Percentiles rank a stretch among this genome's conserved stretches.
Evolutionary conservation across 2,329 filamentous ascomycete species (phyloP).

Genomic region (Botrytis squamosa): DNA sequence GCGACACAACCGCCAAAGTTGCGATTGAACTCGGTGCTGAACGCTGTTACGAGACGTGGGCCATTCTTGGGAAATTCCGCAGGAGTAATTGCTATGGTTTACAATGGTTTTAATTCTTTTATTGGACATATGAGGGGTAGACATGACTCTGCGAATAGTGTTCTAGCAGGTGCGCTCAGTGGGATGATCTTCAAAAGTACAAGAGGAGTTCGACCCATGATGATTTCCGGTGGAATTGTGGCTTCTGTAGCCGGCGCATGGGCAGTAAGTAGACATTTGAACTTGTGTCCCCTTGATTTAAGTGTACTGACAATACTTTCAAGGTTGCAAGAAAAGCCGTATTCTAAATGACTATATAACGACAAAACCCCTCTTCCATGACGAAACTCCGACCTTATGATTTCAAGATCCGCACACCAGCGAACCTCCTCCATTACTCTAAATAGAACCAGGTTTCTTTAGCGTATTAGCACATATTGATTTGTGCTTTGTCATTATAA

Average conservation of each 20-base stretch:
- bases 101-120: slow-evolving; percentile 88
- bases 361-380: neutral
- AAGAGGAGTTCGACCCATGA: slow-evolving; percentile 83
- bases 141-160: slow-evolving; percentile 87
- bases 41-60: slow-evolving; percentile 87
- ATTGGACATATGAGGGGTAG: slow-evolving; percentile 78
- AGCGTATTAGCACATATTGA: slow-evolving; percentile 37
- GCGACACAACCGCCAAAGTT: slow-evolving; percentile 79
- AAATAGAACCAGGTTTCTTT: slow-evolving; percentile 24
- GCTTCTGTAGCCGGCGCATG: slow-evolving; percentile 81
- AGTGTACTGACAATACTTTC: slow-evolving; percentile 26
- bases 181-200: slow-evolving; percentile 98
- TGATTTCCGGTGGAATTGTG: slow-evolving; percentile 90
- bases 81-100: slow-evolving; percentile 91
- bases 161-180: slow-evolving; percentile 80
- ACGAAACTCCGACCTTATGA: slow-evolving; percentile 15
- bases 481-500: slow-evolving; percentile 35
- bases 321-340: slow-evolving; percentile 52
- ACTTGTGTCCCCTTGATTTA: neutral
- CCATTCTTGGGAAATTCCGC: slow-evolving; percentile 96
- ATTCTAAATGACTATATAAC: slow-evolving; percentile 41
- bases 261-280: slow-evolving; percentile 66
- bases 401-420: slow-evolving; percentile 13
- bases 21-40: slow-evolving; percentile 89
- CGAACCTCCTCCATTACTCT: slow-evolving; percentile 14